Conservation (phyloP, 1,284 basidiomycete genomes). For the Entoloma clypeatum region DNA sequence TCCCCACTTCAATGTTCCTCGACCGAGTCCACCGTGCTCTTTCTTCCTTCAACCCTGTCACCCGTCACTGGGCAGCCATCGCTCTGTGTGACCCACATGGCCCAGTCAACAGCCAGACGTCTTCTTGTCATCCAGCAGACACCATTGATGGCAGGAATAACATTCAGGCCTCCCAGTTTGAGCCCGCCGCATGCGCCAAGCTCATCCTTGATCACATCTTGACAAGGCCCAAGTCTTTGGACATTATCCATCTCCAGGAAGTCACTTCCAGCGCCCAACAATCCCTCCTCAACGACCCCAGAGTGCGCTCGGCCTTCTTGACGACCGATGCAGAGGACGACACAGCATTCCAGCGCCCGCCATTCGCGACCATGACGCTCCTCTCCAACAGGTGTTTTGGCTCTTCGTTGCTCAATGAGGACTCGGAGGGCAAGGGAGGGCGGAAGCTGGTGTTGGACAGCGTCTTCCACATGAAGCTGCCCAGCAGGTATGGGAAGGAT, state of each 20-base stretch:
- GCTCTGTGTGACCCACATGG: constrained; percentile 19
- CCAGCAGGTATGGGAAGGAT: constrained; percentile 34
- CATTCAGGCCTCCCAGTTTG: constrained; percentile 24
- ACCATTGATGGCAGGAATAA: constrained; percentile 15
- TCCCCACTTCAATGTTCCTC: too few relatives aligned
- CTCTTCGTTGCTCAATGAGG: constrained; percentile 22
- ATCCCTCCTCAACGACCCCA: constrained; percentile 27
- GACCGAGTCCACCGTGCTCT: constrained; percentile 18
- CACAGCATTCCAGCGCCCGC: constrained; percentile 30
- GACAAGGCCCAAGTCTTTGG: constrained; percentile 26
- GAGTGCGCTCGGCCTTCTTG: constrained; percentile 32
- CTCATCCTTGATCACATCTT: constrained; percentile 33
- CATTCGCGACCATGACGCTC: constrained; percentile 40
- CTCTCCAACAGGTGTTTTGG: constrained; percentile 32
- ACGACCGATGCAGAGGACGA: constrained; percentile 36
- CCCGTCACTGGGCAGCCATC: constrained; percentile 23
- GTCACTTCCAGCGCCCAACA: constrained; percentile 24
- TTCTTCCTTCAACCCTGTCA: constrained; percentile 20
- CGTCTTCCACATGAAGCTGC: constrained; percentile 31
- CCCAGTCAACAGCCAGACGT: constrained; percentile 17
- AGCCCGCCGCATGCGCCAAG: constrained; percentile 23
- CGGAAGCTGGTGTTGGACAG: constrained; percentile 25
- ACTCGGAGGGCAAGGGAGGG: constrained; percentile 24
- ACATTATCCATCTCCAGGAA: constrained; percentile 39
- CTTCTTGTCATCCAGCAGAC: too few relatives aligned